Evolutionary conservation across 2,329 filamentous ascomycete species (phyloP).

Genomic region (Fusarium oligoseptatum): DNA sequence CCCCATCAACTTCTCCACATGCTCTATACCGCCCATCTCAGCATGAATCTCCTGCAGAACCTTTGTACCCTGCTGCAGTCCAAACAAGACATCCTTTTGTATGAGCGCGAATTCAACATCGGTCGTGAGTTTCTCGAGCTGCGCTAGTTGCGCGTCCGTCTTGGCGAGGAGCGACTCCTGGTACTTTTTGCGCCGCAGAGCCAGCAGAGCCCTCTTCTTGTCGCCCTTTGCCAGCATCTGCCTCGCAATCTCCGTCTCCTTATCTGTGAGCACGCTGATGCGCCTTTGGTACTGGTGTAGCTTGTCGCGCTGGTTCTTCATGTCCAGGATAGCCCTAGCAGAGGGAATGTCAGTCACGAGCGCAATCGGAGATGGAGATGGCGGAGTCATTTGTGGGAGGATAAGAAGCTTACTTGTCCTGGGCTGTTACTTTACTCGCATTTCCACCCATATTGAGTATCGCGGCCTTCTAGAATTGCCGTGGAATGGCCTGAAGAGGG

Average conservation of each 20-base stretch:
- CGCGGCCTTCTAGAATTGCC: conserved; percentile 8
- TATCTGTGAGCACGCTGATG: conserved; percentile 86
- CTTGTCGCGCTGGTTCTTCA: conserved; percentile 97
- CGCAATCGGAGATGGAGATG: conserved; percentile 31
- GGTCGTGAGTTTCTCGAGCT: conserved; percentile 88
- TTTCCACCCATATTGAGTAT: conserved; percentile 65
- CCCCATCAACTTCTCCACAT: conserved; percentile 94
- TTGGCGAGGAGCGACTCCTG: conserved; percentile 90
- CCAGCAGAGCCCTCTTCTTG: conserved; percentile 85
- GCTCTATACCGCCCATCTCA: conserved; percentile 95
- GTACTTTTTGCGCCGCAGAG: conserved; percentile 95
- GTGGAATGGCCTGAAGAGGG: conserved; percentile 5
- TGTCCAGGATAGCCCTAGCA: conserved; percentile 92
- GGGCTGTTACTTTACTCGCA: conserved; percentile 71
- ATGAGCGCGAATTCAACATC: conserved; percentile 96
- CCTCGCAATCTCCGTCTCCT: conserved; percentile 87
- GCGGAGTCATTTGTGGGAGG: conserved; percentile 8
- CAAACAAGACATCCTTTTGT: conserved; percentile 95
- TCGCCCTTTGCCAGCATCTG: conserved; percentile 85
- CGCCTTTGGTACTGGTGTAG: conserved; percentile 95
- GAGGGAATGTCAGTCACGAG: conserved; percentile 25
- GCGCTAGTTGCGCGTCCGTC: conserved; percentile 93
- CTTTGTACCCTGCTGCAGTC: conserved; percentile 89
- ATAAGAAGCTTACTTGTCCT: conserved; percentile 80
- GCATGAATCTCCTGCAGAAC: conserved; percentile 92